These are phyloP conservation scores for Fragaria vesca DNA, from an alignment of 306 rosid species.

Conservation along the genomic window DNA sequence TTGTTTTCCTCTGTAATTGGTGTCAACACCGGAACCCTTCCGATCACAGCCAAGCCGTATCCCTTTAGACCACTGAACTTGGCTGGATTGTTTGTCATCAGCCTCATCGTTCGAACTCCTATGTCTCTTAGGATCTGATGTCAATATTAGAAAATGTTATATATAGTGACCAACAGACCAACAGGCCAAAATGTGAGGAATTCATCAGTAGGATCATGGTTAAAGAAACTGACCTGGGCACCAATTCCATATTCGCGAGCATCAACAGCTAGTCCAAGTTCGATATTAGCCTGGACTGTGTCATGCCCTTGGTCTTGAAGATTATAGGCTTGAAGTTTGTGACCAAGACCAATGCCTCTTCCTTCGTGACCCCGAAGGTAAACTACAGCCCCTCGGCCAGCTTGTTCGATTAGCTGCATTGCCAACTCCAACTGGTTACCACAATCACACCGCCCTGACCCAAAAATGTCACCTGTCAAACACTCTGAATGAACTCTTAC, in stretches of 20 bases:
- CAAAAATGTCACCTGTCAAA: constrained; percentile 86
- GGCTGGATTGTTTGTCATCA: constrained; percentile 88
- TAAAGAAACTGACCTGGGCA: constrained; percentile 59
- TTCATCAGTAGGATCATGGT: neutral
- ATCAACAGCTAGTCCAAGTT: constrained; percentile 82
- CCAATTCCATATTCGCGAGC: constrained; percentile 84
- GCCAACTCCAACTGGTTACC: constrained; percentile 88
- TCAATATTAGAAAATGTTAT: neutral
- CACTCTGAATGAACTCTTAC: constrained; percentile 90
- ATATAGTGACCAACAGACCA: neutral
- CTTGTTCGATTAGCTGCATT: constrained; percentile 67
- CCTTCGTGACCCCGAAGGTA: constrained; percentile 96
- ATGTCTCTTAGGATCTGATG: constrained; percentile 69
- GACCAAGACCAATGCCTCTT: constrained; percentile 85
- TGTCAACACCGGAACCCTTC: constrained; percentile 79
- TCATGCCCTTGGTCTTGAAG: constrained; percentile 86
- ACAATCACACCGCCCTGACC: constrained; percentile 85
- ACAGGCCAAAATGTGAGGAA: neutral
- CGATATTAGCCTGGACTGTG: constrained; percentile 77
- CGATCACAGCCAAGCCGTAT: constrained; percentile 77
- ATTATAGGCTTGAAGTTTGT: constrained; percentile 78
- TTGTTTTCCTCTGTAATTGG: constrained; percentile 75
- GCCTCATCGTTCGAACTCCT: constrained; percentile 72
- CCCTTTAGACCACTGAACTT: constrained; percentile 76
- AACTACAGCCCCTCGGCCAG: constrained; percentile 70